A percentile compares a stretch with the other conserved stretches of the same genome.
Conservation (phyloP, 2,329 filamentous ascomycete genomes). For the Alternaria hordeiaustralica region DNA sequence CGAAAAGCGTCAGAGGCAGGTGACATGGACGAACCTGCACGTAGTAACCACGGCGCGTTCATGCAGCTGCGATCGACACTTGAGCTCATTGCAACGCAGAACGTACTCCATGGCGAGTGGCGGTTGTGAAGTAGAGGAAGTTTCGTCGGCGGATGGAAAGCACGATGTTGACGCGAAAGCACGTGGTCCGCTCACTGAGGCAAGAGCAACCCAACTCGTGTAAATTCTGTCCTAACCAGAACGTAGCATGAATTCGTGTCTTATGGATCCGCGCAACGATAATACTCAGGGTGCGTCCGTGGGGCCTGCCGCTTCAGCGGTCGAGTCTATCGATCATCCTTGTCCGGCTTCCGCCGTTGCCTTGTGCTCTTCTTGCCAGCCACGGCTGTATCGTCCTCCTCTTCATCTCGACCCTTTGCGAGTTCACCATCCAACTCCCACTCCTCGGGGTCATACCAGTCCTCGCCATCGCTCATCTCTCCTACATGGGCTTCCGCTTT, state of each 20-base stretch:
- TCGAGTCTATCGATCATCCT: conserved; percentile 41
- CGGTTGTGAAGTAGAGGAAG: not conserved
- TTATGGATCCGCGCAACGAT: conserved; percentile 24
- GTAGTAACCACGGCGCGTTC: conserved; percentile 83
- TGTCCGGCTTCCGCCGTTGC: conserved; percentile 45
- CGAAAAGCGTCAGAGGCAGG: conserved; percentile 5
- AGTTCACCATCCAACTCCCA: conserved; percentile 77
- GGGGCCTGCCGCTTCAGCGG: not conserved
- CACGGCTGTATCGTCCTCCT: conserved; percentile 68
- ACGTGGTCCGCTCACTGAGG: conserved; percentile 13
- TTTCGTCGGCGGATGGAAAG: not conserved
- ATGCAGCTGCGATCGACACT: conserved; percentile 72
- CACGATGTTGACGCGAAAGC: conserved; percentile 7
- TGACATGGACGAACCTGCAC: conserved; percentile 70
- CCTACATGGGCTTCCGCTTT: conserved; percentile 79
- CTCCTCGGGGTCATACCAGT: conserved; percentile 85
- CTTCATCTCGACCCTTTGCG: conserved; percentile 83
- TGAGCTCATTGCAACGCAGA: conserved; percentile 80
- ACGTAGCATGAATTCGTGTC: conserved; percentile 2
- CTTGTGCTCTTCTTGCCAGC: conserved; percentile 58
- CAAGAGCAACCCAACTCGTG: conserved; percentile 18
- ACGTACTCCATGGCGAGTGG: conserved; percentile 70
- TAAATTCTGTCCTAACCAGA: not conserved
- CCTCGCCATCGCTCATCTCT: conserved; percentile 86
- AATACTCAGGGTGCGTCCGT: not conserved